A percentile compares a stretch with the other conserved stretches of the same genome.
Evolutionary conservation across 75 land plant genomes (phyloP).

Genomic region (Sequoia sempervirens): DNA sequence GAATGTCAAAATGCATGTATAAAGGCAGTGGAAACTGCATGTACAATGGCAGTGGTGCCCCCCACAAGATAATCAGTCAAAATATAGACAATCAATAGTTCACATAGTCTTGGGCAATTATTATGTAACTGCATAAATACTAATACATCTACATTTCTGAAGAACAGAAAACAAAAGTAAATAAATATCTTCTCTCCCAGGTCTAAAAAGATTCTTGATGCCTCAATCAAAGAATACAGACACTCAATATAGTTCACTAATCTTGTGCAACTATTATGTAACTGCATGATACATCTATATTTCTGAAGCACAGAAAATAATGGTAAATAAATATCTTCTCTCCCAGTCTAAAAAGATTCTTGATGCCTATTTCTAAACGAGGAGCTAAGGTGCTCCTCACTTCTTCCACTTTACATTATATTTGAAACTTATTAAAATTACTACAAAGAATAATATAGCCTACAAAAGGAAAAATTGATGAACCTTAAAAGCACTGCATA

Average conservation of each 20-base stretch:
- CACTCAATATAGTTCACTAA: too few relatives aligned
- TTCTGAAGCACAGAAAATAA: conserved; percentile 9
- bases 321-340: not conserved
- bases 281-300: not conserved
- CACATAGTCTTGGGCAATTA: too few relatives aligned
- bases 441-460: conserved; percentile 10
- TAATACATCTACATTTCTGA: too few relatives aligned
- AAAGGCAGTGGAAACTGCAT: not conserved
- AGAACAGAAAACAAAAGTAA: too few relatives aligned
- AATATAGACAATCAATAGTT: not conserved
- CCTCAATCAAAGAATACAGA: not conserved
- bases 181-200: too few relatives aligned
- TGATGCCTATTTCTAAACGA: not conserved
- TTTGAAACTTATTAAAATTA: not conserved
- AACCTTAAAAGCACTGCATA: not conserved
- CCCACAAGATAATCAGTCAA: not conserved
- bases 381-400: not conserved
- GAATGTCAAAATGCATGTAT: not conserved
- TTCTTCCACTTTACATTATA: not conserved
- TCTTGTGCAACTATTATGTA: not conserved
- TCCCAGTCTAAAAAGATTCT: not conserved
- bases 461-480: not conserved
- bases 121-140: too few relatives aligned
- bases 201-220: too few relatives aligned
- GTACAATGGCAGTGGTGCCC: not conserved